Percentiles rank a stretch among this genome's conserved stretches.
These are phyloP conservation scores for Lathyrus oleraceus DNA, from an alignment of 306 rosid genomes.

Conservation along the genomic window DNA sequence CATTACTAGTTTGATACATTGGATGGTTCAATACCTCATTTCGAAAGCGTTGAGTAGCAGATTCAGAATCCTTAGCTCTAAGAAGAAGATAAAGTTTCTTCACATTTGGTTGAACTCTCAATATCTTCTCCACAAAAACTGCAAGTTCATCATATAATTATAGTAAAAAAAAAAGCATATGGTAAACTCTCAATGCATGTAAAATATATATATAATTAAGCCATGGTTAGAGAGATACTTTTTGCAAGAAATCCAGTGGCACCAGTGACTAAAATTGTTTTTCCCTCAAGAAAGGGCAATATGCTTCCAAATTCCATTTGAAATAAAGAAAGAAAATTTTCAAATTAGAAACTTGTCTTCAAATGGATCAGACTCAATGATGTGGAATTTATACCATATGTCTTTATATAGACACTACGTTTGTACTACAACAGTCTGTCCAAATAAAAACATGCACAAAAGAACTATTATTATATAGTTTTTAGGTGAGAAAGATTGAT, in stretches of 20 bases:
- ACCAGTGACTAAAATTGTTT: slow-evolving; percentile 63
- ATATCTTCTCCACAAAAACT: slow-evolving; percentile 77
- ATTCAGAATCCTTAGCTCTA: slow-evolving; percentile 52
- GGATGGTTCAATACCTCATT: slow-evolving; percentile 38
- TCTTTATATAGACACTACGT: not conserved
- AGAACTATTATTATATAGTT: not conserved
- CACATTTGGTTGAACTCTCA: slow-evolving; percentile 70
- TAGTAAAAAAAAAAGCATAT: not conserved
- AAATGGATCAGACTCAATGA: not conserved
- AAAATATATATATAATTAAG: not conserved
- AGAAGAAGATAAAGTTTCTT: slow-evolving; percentile 75
- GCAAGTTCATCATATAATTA: slow-evolving; percentile 13
- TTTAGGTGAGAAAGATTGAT: not conserved
- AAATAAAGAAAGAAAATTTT: not conserved
- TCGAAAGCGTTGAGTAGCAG: slow-evolving; percentile 56
- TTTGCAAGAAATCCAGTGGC: slow-evolving; percentile 81
- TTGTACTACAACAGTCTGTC: not conserved
- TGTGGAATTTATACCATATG: not conserved
- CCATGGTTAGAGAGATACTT: slow-evolving; percentile 34
- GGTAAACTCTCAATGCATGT: not conserved
- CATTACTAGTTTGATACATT: too few species aligned
- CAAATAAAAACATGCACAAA: too few species aligned
- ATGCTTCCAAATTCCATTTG: slow-evolving; percentile 47
- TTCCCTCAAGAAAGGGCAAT: slow-evolving; percentile 46
- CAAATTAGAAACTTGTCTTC: not conserved